Evolutionary conservation across 2,329 filamentous ascomycete species (phyloP).

Genomic region (Ophiostoma novo-ulmi): DNA sequence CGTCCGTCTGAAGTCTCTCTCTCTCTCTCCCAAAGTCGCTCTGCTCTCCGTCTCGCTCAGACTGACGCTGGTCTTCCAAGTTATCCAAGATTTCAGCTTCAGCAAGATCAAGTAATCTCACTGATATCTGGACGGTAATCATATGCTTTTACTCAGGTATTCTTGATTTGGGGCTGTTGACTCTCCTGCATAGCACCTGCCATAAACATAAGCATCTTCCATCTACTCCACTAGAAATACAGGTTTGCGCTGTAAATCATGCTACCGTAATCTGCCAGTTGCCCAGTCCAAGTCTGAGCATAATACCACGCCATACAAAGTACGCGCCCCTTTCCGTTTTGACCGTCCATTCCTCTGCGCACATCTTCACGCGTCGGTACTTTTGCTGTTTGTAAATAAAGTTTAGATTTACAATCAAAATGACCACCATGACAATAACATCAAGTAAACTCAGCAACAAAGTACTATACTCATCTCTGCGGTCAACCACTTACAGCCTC

Average conservation of each 20-base stretch:
- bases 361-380: background rate
- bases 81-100: background rate
- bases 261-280: background rate
- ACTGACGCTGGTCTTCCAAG: background rate
- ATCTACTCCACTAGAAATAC: slow-evolving; percentile 12
- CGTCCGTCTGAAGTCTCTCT: background rate
- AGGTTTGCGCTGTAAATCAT: slow-evolving; percentile 11
- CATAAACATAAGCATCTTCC: background rate
- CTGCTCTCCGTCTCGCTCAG: background rate
- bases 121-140: too few relatives aligned
- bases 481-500: too few relatives aligned
- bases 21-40: background rate
- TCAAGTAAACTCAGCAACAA: background rate
- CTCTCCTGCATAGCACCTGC: background rate
- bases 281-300: too few relatives aligned
- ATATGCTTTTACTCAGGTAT: too few relatives aligned
- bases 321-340: background rate
- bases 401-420: background rate
- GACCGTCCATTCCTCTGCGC: background rate
- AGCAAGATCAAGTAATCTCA: background rate
- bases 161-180: too few relatives aligned
- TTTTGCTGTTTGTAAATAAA: background rate
- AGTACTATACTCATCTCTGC: background rate
- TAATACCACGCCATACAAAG: background rate
- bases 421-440: background rate